Evolutionary conservation across 352 stramenopile species (phyloP).

Genomic region (Phytophthora fragariae): DNA sequence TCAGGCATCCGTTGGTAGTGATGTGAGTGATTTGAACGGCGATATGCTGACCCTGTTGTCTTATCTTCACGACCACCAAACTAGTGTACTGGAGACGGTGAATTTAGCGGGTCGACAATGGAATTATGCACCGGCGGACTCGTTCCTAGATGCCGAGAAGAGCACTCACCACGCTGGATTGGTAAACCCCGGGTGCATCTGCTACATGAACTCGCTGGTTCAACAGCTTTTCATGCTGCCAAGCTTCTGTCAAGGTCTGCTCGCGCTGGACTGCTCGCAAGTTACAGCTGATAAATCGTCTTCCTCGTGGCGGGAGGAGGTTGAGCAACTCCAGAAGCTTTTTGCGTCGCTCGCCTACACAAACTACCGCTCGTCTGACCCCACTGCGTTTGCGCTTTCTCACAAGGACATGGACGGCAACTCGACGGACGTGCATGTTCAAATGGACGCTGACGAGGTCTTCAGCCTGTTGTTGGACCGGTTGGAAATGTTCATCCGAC

Average conservation of each 20-base stretch:
- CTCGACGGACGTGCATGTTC: conserved; percentile 71
- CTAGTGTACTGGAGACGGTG: conserved; percentile 33
- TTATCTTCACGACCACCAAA: conserved; percentile 37
- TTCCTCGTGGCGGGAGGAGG: conserved; percentile 54
- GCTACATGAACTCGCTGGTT: conserved; percentile 99
- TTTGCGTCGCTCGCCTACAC: conserved; percentile 69
- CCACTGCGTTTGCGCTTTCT: conserved; percentile 69
- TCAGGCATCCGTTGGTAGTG: background rate
- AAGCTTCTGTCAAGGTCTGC: conserved; percentile 59
- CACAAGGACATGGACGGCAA: conserved; percentile 79
- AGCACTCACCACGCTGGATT: conserved; percentile 81
- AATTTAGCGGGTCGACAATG: conserved; percentile 58
- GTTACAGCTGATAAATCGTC: conserved; percentile 7
- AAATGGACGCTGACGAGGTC: conserved; percentile 90
- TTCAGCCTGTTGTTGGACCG: conserved; percentile 83
- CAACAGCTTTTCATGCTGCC: conserved; percentile 95
- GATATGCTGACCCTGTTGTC: conserved; percentile 28
- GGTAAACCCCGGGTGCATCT: conserved; percentile 98
- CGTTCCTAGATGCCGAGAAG: conserved; percentile 39
- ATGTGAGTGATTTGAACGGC: background rate
- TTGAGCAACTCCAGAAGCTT: conserved; percentile 70
- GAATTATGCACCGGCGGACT: conserved; percentile 61
- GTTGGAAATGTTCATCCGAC: conserved; percentile 64
- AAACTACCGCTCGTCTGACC: conserved; percentile 59
- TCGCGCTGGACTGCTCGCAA: conserved; percentile 44